phyloP scores from a whole-genome alignment of 106 monocot species.

The Acorus calamus region DNA sequence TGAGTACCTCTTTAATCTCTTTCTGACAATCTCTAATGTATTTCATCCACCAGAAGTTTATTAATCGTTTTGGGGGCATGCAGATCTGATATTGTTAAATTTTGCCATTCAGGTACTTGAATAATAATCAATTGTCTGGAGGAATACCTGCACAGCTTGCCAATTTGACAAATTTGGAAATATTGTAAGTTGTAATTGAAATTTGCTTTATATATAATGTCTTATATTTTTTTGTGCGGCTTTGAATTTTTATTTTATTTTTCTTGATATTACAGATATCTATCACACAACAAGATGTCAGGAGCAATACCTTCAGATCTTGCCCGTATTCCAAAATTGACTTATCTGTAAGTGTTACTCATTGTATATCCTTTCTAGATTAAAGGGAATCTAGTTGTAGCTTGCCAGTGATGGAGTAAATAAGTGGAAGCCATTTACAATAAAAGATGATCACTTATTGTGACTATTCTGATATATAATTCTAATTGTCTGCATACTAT shows the following conservation, averaged over 20 bases:
- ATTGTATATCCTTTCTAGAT: background rate
- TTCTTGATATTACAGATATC: constrained; percentile 34
- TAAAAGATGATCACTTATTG: too few relatives aligned
- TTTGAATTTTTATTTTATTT: background rate
- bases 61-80: too few relatives aligned
- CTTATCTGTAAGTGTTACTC: constrained; percentile 62
- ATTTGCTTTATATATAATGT: background rate
- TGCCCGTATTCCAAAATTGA: constrained; percentile 69
- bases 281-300: constrained; percentile 83
- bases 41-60: too few relatives aligned
- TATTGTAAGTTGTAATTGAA: constrained; percentile 32
- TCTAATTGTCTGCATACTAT: too few relatives aligned
- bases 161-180: constrained; percentile 79
- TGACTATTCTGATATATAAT: too few relatives aligned
- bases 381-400: too few relatives aligned
- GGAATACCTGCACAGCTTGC: constrained; percentile 94
- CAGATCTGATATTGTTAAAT: too few relatives aligned
- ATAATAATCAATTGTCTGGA: constrained; percentile 79
- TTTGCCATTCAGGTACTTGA: constrained; percentile 52
- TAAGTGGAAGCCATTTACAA: too few relatives aligned
- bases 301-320: constrained; percentile 75
- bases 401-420: too few relatives aligned
- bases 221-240: background rate
- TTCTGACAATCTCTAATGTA: too few relatives aligned
- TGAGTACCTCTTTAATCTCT: too few relatives aligned